Base-by-base conservation (phyloP, 306 rosid species). In the Medicago lupulina region DNA sequence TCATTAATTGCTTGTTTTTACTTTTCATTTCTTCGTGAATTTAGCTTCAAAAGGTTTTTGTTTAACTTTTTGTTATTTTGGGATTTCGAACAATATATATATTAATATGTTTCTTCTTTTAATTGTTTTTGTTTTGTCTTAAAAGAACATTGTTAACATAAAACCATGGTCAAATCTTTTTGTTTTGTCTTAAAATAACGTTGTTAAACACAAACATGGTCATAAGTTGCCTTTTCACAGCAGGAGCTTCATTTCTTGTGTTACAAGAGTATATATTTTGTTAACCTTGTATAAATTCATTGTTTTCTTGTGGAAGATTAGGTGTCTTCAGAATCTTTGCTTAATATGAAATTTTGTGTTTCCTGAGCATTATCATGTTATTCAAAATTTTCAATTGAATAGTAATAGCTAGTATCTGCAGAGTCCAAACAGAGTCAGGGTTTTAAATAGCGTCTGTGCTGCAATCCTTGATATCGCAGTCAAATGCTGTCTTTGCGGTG, bases 261-360 rank as follows among this genome's bases (percentile, higher is more conserved):
- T 62, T 50, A 44, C 16, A 47, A 72, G 62, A 44, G 68, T 38
- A 64, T 70, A 17, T 62, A 25, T 25, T 72, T 66, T 21, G 58
- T 23, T 23, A 57, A 31, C 16, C 11, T 78, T 6, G n/a, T 31
- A 53, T 1, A 49, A 17, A n/a, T 2, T 39, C 47, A 5, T n/a
- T 4, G 50, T 69, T 4, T 25, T 25, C 28, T 7, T 15, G 39
- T 55, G 49, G 75, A 61, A 64, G 23, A 14, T 11, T 21, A 49
- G 46, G 2, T 25, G 40, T 67, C 79, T 40, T 57, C 3, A 46
- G 15, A 68, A 49, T 68, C 65, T 58, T 57, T 19, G 21, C 39
- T 61, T 21, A 34, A 38, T 61, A 38, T 65, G 15, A 12, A 73
- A 13, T 14, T 14, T 61, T 60, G n/a, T 70, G 14, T 36, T 67